Percentiles rank a stretch among this genome's conserved stretches.
phyloP scores from a whole-genome alignment of 2,329 filamentous ascomycete genomes.

The Diaporthe capsici region DNA sequence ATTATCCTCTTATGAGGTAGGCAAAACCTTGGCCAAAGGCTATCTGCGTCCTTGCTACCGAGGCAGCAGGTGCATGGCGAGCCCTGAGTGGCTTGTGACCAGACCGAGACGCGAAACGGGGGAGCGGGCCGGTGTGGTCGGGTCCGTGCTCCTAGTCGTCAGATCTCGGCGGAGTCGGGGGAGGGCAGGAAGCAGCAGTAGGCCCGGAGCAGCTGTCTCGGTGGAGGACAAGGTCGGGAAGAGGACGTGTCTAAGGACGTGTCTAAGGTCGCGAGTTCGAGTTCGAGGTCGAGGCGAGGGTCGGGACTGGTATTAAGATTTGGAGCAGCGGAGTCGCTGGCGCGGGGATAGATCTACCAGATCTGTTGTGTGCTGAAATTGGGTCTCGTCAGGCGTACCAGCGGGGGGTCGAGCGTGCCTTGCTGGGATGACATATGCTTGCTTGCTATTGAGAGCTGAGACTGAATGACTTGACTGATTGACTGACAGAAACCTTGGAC shows the following conservation, averaged over 20 bases:
- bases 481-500: constrained; percentile 22
- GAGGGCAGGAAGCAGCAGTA: neutral
- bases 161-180: neutral
- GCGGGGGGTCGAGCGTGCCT: constrained; percentile 22
- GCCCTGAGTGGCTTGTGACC: constrained; percentile 10
- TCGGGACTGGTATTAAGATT: constrained; percentile 17
- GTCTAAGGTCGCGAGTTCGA: constrained; percentile 6
- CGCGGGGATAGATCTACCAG: constrained; percentile 3
- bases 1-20: neutral
- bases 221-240: neutral
- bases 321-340: constrained; percentile 3
- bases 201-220: constrained; percentile 4
- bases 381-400: constrained; percentile 19
- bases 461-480: neutral
- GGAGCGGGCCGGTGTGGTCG: neutral
- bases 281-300: constrained; percentile 13
- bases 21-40: constrained; percentile 23
- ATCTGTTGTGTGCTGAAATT: neutral
- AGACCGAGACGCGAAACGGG: constrained; percentile 8
- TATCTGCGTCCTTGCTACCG: constrained; percentile 35
- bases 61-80: constrained; percentile 35
- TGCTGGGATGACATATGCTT: constrained; percentile 17
- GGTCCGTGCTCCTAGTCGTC: constrained; percentile 18
- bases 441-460: constrained; percentile 16
- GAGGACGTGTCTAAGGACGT: neutral